These are phyloP conservation scores for Anthoceros angustus DNA, from an alignment of 225 moss, liverwort and hornwort genomes.

Conservation along the genomic window DNA sequence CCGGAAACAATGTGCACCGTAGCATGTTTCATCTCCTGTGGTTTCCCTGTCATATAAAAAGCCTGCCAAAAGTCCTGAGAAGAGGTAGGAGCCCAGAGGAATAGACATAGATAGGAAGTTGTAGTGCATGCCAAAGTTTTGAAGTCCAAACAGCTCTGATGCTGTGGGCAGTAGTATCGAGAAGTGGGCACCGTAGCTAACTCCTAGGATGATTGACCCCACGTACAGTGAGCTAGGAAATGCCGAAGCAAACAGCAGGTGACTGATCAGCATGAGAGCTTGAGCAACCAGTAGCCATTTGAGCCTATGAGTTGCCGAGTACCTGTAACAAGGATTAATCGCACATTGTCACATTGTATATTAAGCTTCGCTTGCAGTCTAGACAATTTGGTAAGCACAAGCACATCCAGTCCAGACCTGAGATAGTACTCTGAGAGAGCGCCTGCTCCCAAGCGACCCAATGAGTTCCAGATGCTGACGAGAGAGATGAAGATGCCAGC, in stretches of 20 bases:
- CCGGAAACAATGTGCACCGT: conserved; percentile 67
- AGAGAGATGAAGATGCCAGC: conserved; percentile 10
- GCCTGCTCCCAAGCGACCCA: conserved; percentile 9
- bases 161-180: conserved; percentile 79
- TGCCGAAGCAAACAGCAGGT: conserved; percentile 59
- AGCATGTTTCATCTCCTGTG: conserved; percentile 25
- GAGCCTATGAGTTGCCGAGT: conserved; percentile 52
- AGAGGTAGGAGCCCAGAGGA: conserved; percentile 64
- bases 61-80: conserved; percentile 82
- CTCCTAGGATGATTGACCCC: conserved; percentile 52
- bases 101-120: conserved; percentile 56
- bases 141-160: conserved; percentile 85
- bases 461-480: conserved; percentile 9
- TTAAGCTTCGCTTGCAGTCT: too few relatives aligned
- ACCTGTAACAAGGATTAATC: conserved; percentile 20
- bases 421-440: conserved; percentile 1
- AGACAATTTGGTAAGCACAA: not conserved
- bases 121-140: conserved; percentile 82
- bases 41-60: conserved; percentile 65
- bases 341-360: not conserved
- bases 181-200: conserved; percentile 60
- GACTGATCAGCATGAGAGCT: conserved; percentile 35
- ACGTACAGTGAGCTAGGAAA: conserved; percentile 48
- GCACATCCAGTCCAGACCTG: conserved; percentile 5
- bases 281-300: conserved; percentile 58